Evolutionary conservation across 2,329 filamentous ascomycete genomes (phyloP).

Genomic region (Fusarium beomiforme): DNA sequence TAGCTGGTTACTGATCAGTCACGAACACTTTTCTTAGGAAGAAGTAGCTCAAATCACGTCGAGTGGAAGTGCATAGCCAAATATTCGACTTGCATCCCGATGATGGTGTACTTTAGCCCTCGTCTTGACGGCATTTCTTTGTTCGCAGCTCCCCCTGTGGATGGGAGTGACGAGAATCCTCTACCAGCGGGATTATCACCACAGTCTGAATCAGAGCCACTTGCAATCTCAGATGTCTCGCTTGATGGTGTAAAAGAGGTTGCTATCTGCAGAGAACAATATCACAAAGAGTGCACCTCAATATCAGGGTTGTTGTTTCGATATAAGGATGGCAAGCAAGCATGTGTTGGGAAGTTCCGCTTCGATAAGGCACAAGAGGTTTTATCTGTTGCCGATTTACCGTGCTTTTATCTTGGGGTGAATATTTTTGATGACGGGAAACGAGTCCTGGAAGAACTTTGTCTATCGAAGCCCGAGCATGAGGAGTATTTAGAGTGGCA

Average conservation of each 20-base stretch:
- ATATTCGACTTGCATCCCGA: neutral
- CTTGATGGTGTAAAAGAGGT: neutral
- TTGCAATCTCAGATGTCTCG: neutral
- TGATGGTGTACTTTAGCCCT: neutral
- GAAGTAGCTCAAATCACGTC: neutral
- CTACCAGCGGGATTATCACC: neutral
- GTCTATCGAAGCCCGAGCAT: neutral
- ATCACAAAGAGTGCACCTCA: neutral
- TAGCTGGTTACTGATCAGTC: conserved; percentile 20
- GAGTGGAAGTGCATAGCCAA: conserved; percentile 18
- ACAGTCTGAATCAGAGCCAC: neutral
- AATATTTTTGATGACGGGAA: no score
- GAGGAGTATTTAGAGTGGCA: neutral
- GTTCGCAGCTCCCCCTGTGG: conserved; percentile 2
- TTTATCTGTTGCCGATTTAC: neutral
- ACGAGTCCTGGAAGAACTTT: neutral
- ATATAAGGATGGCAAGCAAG: neutral
- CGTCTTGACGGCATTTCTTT: neutral
- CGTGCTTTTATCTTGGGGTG: neutral
- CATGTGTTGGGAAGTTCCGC: conserved; percentile 7
- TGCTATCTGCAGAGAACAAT: neutral
- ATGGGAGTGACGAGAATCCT: neutral
- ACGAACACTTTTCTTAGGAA: neutral
- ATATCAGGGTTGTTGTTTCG: neutral
- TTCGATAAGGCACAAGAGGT: neutral